Evolutionary conservation across 768 basidiomycete genomes (phyloP).

Genomic region (Lactifluus echinatus): DNA sequence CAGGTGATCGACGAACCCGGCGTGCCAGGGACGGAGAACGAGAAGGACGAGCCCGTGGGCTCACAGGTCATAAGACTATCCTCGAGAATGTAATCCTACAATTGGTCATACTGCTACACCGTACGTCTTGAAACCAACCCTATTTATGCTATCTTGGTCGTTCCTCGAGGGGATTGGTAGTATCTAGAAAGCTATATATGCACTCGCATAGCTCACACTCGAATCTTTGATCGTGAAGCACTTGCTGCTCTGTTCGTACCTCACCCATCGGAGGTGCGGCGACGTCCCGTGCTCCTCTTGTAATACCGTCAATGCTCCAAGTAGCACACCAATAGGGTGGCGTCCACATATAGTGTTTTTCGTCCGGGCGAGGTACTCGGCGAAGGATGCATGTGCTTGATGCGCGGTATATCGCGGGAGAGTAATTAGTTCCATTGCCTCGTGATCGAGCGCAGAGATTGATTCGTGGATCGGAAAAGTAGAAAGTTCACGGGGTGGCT

Average conservation of each 20-base stretch:
- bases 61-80: constrained; percentile 30
- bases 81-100: constrained; percentile 14
- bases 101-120: not conserved
- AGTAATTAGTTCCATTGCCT: constrained; percentile 70
- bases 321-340: constrained; percentile 88
- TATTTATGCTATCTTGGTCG: not conserved
- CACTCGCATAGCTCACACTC: constrained; percentile 97
- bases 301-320: constrained; percentile 63
- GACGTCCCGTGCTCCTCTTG: constrained; percentile 31
- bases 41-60: constrained; percentile 50
- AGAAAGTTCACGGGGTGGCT: constrained; percentile 31
- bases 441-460: constrained; percentile 76
- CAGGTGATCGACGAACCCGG: constrained; percentile 69
- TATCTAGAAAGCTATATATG: constrained; percentile 56
- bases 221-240: constrained; percentile 63
- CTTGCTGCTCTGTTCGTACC: constrained; percentile 87
- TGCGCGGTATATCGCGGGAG: constrained; percentile 44
- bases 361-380: constrained; percentile 58
- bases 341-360: constrained; percentile 97
- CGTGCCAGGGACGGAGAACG: constrained; percentile 54
- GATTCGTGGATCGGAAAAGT: constrained; percentile 71
- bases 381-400: constrained; percentile 53
- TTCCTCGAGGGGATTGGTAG: not conserved
- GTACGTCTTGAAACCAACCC: not conserved
- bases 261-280: constrained; percentile 64